phyloP scores from a whole-genome alignment of 768 basidiomycete genomes.

The Arthromyces matolae region DNA sequence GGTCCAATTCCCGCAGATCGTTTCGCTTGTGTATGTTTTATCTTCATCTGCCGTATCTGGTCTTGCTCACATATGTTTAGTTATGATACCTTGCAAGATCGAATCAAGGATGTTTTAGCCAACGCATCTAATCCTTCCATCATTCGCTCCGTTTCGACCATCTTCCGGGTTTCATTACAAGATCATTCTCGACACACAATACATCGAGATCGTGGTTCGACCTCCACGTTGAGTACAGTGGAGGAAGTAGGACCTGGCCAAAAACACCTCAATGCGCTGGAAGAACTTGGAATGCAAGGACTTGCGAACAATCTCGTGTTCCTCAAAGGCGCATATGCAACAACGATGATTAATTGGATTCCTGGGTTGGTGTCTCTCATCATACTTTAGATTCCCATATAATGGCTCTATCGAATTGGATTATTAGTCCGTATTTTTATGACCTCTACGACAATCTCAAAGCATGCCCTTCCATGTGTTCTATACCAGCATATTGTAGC shows the following conservation, averaged over 20 bases:
- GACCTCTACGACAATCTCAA: slow-evolving; percentile 2
- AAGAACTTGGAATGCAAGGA: slow-evolving; percentile 71
- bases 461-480: neutral
- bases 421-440: slow-evolving; percentile 12
- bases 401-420: slow-evolving; percentile 7
- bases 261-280: slow-evolving; percentile 56
- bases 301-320: slow-evolving; percentile 73
- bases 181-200: slow-evolving; percentile 43
- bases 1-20: slow-evolving; percentile 62
- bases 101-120: slow-evolving; percentile 67
- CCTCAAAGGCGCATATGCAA: slow-evolving; percentile 50
- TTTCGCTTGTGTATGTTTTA: slow-evolving; percentile 64
- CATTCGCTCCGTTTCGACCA: slow-evolving; percentile 66
- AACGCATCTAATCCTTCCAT: slow-evolving; percentile 69
- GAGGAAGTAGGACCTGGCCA: slow-evolving; percentile 57
- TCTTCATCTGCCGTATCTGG: slow-evolving; percentile 5
- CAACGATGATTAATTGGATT: slow-evolving; percentile 74
- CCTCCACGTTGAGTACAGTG: slow-evolving; percentile 60
- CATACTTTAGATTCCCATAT: slow-evolving; percentile 23
- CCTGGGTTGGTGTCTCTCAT: slow-evolving; percentile 42
- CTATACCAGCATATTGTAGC: neutral
- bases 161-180: slow-evolving; percentile 67
- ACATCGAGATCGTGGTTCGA: slow-evolving; percentile 50
- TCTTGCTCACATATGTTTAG: slow-evolving; percentile 35
- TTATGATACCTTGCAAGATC: slow-evolving; percentile 73